Conservation (phyloP, 164 flowering plant species). For the Nelumbo lutea region DNA sequence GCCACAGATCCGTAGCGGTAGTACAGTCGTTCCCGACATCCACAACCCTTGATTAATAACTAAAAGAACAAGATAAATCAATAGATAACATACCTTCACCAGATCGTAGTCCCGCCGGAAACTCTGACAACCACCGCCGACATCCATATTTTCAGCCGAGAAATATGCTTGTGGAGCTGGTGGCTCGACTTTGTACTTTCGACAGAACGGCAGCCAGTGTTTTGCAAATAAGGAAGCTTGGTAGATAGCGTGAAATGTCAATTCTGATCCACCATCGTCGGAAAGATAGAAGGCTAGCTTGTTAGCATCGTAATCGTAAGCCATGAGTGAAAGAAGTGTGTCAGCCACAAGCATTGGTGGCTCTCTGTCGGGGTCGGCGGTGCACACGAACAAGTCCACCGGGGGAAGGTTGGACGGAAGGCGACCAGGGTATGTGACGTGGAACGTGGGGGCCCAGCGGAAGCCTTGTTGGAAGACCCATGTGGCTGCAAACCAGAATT, state of each 20-base stretch:
- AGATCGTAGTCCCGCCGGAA: conserved; percentile 14
- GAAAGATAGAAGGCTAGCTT: conserved; percentile 25
- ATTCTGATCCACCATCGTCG: conserved; percentile 29
- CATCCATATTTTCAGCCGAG: background rate
- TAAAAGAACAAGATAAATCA: background rate
- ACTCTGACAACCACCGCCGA: background rate
- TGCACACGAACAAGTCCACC: conserved; percentile 24
- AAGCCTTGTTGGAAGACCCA: conserved; percentile 32
- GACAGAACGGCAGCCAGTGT: conserved; percentile 28
- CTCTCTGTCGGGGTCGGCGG: conserved; percentile 28
- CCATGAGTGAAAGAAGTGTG: conserved; percentile 26
- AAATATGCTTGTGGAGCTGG: too few species aligned
- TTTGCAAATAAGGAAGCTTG: conserved; percentile 20
- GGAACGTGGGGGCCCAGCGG: conserved; percentile 31
- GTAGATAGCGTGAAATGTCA: conserved; percentile 24
- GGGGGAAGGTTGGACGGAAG: conserved; percentile 16
- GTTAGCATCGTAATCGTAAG: conserved; percentile 20
- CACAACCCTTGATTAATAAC: background rate
- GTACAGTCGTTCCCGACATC: too few species aligned
- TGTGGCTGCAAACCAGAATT: conserved; percentile 21
- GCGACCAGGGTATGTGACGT: conserved; percentile 16
- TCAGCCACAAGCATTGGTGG: conserved; percentile 25
- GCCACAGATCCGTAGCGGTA: too few species aligned
- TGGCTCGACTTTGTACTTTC: conserved; percentile 10
- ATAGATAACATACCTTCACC: conserved; percentile 12